These are phyloP conservation scores for Clavispora santaluciae DNA, from an alignment of 805 yeast genomes.

Conservation along the genomic window DNA sequence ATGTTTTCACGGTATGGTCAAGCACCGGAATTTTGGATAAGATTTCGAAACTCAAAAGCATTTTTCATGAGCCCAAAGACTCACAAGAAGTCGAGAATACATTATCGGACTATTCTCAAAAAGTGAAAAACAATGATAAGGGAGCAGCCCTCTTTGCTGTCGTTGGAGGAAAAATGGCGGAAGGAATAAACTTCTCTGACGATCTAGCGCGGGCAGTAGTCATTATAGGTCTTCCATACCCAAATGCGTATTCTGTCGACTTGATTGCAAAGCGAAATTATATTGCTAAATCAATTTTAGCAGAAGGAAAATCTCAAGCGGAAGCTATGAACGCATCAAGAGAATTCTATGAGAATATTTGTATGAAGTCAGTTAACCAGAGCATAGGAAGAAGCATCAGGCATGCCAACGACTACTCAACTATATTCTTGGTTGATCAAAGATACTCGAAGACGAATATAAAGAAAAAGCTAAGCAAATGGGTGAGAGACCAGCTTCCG, in stretches of 20 bases:
- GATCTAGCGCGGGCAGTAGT: constrained; percentile 82
- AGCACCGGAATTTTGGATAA: constrained; percentile 22
- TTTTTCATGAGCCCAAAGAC: constrained; percentile 54
- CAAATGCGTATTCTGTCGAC: constrained; percentile 80
- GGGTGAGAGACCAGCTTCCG: constrained; percentile 49
- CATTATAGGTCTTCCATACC: constrained; percentile 87
- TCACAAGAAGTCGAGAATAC: constrained; percentile 40
- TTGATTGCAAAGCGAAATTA: constrained; percentile 64
- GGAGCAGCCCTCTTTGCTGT: constrained; percentile 79
- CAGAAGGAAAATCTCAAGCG: constrained; percentile 41
- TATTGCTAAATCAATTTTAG: constrained; percentile 49
- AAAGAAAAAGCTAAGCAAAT: constrained; percentile 58
- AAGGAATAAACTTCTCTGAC: constrained; percentile 89
- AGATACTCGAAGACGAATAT: constrained; percentile 49
- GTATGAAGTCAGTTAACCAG: constrained; percentile 90
- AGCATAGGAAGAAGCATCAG: constrained; percentile 90
- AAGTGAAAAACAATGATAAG: constrained; percentile 25
- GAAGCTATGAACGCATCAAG: constrained; percentile 47
- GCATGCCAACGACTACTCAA: constrained; percentile 76
- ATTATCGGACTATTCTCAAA: constrained; percentile 46
- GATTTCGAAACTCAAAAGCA: constrained; percentile 37
- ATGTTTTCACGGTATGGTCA: constrained; percentile 53
- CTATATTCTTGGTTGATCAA: constrained; percentile 64
- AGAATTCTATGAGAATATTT: constrained; percentile 72
- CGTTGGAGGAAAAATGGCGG: constrained; percentile 89